phyloP scores from a whole-genome alignment of 1,284 basidiomycete species.

The Marasmius tenuissimus region DNA sequence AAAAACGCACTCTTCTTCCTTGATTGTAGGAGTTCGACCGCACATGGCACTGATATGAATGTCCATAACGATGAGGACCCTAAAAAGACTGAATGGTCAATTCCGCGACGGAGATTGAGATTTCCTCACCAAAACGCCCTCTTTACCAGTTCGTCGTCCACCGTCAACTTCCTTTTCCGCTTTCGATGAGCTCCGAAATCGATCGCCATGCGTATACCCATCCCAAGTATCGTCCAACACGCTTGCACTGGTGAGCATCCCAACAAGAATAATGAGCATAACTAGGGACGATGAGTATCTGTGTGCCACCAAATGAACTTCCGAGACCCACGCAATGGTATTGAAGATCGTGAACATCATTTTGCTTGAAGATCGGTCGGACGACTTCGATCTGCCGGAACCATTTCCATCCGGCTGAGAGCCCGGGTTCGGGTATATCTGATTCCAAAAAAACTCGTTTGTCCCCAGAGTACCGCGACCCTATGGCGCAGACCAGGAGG shows the following conservation, averaged over 20 bases:
- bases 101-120: not conserved
- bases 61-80: conserved; percentile 66
- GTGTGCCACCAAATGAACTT: not conserved
- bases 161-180: conserved; percentile 34
- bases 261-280: conserved; percentile 48
- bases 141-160: conserved; percentile 72
- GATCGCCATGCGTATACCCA: conserved; percentile 69
- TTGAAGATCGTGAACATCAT: conserved; percentile 64
- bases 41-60: conserved; percentile 67
- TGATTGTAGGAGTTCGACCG: conserved; percentile 80
- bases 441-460: not conserved
- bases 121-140: conserved; percentile 73
- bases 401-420: conserved; percentile 76
- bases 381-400: conserved; percentile 63
- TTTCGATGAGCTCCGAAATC: conserved; percentile 68
- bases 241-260: conserved; percentile 69
- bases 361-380: conserved; percentile 46
- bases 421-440: conserved; percentile 26
- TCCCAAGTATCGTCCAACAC: conserved; percentile 71
- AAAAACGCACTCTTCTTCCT: conserved; percentile 76
- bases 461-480: conserved; percentile 1
- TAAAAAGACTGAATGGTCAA: conserved; percentile 21
- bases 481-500: conserved; percentile 5
- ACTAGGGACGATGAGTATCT: conserved; percentile 24
- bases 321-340: conserved; percentile 36